Evolutionary conservation across 257 asterid species (phyloP).

Genomic region (Lantana camara): DNA sequence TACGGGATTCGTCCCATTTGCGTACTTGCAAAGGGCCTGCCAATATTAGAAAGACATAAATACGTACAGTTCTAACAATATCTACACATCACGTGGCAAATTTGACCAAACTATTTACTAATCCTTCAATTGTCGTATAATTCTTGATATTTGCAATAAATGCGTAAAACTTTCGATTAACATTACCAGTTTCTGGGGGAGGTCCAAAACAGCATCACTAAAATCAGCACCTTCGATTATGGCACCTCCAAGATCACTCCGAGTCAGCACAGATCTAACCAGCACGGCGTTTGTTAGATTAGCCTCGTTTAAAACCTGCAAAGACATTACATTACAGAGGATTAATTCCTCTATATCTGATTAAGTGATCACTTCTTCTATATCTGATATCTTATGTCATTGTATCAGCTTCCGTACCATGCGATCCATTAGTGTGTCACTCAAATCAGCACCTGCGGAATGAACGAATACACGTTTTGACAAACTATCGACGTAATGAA

Average conservation of each 20-base stretch:
- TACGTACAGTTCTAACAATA: not conserved
- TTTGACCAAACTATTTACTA: too few relatives aligned
- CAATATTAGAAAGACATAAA: not conserved
- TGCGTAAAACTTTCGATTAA: too few relatives aligned
- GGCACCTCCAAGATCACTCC: constrained; percentile 96
- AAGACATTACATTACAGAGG: not conserved
- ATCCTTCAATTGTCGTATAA: too few relatives aligned
- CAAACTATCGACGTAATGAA: too few relatives aligned
- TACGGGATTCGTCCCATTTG: constrained; percentile 82
- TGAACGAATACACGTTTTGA: not conserved
- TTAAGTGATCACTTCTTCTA: too few relatives aligned
- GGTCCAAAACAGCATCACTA: constrained; percentile 93
- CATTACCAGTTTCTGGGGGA: constrained; percentile 79
- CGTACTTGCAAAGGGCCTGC: constrained; percentile 95
- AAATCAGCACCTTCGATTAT: constrained; percentile 87
- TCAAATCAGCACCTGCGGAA: constrained; percentile 89
- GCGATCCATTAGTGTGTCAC: constrained; percentile 96
- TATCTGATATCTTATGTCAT: too few relatives aligned
- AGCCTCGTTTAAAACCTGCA: constrained; percentile 87
- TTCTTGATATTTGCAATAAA: too few relatives aligned
- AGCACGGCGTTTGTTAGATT: constrained; percentile 90
- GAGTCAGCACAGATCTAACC: constrained; percentile 82
- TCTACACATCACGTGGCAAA: not conserved
- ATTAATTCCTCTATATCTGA: too few relatives aligned
- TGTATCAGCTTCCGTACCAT: constrained; percentile 58